These are phyloP conservation scores for Articulospora tetracladia DNA, from an alignment of 495 filamentous ascomycete genomes.

Conservation along the genomic window DNA sequence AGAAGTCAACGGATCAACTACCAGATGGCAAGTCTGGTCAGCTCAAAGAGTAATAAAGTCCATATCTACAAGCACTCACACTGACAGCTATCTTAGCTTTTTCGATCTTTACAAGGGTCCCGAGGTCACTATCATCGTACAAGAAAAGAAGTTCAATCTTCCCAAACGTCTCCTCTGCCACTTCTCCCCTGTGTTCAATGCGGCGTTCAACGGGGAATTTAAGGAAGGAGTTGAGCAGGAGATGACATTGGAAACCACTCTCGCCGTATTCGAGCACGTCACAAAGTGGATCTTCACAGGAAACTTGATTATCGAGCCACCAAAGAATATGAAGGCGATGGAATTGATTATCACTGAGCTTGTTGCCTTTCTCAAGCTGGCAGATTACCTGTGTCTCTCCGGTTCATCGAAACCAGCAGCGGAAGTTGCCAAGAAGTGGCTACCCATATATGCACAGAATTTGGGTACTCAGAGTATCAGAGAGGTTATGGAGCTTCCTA, in stretches of 20 bases:
- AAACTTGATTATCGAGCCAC: neutral
- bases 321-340: neutral
- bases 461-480: neutral
- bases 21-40: too few relatives aligned
- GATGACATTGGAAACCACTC: neutral
- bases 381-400: neutral
- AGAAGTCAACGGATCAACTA: too few relatives aligned
- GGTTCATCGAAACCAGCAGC: neutral
- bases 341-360: neutral
- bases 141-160: neutral
- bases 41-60: too few relatives aligned
- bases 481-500: neutral
- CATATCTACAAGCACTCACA: too few relatives aligned
- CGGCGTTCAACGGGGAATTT: constrained; percentile 1
- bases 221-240: neutral
- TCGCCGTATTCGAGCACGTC: neutral
- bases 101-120: neutral
- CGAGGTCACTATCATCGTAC: neutral
- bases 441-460: too few relatives aligned
- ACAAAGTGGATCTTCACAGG: neutral
- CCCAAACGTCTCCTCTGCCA: constrained; percentile 6
- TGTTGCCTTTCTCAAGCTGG: neutral
- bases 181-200: constrained; percentile 3
- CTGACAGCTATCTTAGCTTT: neutral
- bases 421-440: neutral